Conservation (phyloP, 2,329 filamentous ascomycete species). For the Leptographium radiaticola region DNA sequence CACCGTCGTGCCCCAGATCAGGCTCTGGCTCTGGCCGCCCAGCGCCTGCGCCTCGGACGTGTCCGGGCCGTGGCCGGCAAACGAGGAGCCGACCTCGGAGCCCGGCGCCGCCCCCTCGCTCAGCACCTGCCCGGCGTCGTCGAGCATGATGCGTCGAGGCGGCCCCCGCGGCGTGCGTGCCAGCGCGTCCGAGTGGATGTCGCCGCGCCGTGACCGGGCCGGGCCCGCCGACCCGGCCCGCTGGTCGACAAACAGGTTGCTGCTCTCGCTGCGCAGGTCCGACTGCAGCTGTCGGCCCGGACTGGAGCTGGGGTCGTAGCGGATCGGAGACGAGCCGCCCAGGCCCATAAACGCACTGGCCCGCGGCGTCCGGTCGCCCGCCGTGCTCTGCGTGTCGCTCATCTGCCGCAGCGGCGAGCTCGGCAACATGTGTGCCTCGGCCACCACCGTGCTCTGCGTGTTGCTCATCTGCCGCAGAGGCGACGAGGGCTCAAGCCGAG, state of each 20-base stretch:
- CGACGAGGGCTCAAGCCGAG: slow-evolving; percentile 25
- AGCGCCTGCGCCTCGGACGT: slow-evolving; percentile 86
- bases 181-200: slow-evolving; percentile 72
- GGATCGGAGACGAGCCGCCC: slow-evolving; percentile 89
- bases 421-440: slow-evolving; percentile 21
- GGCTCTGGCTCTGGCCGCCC: slow-evolving; percentile 65
- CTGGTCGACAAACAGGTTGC: slow-evolving; percentile 70
- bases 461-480: slow-evolving; percentile 44
- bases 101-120: slow-evolving; percentile 31
- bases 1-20: slow-evolving; percentile 97
- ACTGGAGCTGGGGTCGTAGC: slow-evolving; percentile 82
- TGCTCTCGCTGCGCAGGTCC: slow-evolving; percentile 70
- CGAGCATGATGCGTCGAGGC: slow-evolving; percentile 41
- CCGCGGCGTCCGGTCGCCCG: slow-evolving; percentile 57
- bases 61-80: slow-evolving; percentile 49
- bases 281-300: slow-evolving; percentile 56
- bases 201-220: slow-evolving; percentile 55
- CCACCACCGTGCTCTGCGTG: slow-evolving; percentile 33
- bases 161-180: slow-evolving; percentile 37
- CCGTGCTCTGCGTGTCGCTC: slow-evolving; percentile 41
- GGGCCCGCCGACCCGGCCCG: slow-evolving; percentile 41
- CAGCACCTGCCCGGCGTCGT: slow-evolving; percentile 44
- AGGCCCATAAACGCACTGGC: slow-evolving; percentile 49
- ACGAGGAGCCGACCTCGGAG: slow-evolving; percentile 49
- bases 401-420: slow-evolving; percentile 48